phyloP scores from a whole-genome alignment of 23 red algal genomes.

The Gracilaria domingensis region DNA sequence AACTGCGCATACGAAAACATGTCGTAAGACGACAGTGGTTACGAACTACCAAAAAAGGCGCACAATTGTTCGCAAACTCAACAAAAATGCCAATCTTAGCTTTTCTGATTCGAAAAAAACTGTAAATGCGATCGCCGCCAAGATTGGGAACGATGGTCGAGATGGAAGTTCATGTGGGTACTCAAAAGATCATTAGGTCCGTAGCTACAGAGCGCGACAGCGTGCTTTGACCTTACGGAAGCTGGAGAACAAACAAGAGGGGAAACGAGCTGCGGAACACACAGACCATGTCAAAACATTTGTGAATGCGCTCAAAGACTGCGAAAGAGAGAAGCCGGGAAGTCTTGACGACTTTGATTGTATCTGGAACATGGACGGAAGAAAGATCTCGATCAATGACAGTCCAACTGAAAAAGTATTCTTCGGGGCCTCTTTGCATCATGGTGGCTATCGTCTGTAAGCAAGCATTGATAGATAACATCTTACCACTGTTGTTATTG shows the following conservation, averaged over 20 bases:
- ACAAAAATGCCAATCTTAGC: not conserved
- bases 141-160: not conserved
- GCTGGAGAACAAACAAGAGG: constrained; percentile 5
- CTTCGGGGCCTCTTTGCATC: not conserved
- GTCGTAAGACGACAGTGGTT: too few relatives aligned
- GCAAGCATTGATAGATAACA: not conserved
- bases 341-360: not conserved
- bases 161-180: not conserved
- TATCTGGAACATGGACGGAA: constrained; percentile 13
- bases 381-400: not conserved
- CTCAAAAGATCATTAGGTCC: not conserved
- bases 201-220: constrained; percentile 16
- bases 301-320: not conserved
- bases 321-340: not conserved
- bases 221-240: constrained; percentile 33
- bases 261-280: not conserved
- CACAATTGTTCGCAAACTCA: not conserved
- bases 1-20: too few relatives aligned
- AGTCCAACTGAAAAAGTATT: not conserved
- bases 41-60: not conserved
- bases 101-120: not conserved
- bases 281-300: not conserved
- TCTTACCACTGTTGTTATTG: not conserved
- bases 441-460: not conserved
- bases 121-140: not conserved